Conservation (phyloP, 768 basidiomycete species). For the Panaeolus cyanescens region DNA sequence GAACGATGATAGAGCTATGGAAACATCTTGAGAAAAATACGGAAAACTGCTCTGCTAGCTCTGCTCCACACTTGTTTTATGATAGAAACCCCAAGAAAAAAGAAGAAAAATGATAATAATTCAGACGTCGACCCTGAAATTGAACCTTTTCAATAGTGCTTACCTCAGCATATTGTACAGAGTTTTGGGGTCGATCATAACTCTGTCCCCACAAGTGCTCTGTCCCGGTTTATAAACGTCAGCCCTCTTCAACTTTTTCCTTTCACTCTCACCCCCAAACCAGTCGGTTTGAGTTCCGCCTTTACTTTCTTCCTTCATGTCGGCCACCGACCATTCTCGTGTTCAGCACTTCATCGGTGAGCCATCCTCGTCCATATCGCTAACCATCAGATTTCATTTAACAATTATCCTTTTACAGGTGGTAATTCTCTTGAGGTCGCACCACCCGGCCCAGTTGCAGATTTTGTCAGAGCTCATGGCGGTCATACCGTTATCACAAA, state of each 20-base stretch:
- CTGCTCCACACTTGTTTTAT: slow-evolving; percentile 2
- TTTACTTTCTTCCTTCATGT: slow-evolving; percentile 37
- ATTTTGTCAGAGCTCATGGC: slow-evolving; percentile 89
- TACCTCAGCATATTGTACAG: slow-evolving; percentile 33
- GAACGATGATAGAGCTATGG: not conserved
- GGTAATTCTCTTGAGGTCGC: slow-evolving; percentile 92
- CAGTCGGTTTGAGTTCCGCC: slow-evolving; percentile 16
- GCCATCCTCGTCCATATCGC: slow-evolving; percentile 12
- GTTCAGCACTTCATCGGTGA: slow-evolving; percentile 57
- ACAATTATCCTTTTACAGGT: slow-evolving; percentile 49
- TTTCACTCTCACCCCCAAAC: slow-evolving; percentile 17
- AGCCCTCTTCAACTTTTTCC: slow-evolving; percentile 11
- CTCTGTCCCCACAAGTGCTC: slow-evolving; percentile 38
- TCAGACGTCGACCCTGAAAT: not conserved
- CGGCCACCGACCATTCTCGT: slow-evolving; percentile 54
- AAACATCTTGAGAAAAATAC: not conserved
- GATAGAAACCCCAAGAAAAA: slow-evolving; percentile 5
- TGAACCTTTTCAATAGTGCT: slow-evolving; percentile 13
- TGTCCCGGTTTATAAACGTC: slow-evolving; percentile 25
- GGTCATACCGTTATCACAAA: slow-evolving; percentile 99
- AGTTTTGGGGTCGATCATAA: slow-evolving; percentile 47
- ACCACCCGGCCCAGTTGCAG: slow-evolving; percentile 72
- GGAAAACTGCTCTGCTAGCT: not conserved
- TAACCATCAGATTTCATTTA: slow-evolving; percentile 11
- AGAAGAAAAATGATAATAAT: not conserved